A percentile compares a stretch with the other conserved stretches of the same genome.
Conservation (phyloP, 352 stramenopile genomes). For the Globisporangium cylindrosporum region DNA sequence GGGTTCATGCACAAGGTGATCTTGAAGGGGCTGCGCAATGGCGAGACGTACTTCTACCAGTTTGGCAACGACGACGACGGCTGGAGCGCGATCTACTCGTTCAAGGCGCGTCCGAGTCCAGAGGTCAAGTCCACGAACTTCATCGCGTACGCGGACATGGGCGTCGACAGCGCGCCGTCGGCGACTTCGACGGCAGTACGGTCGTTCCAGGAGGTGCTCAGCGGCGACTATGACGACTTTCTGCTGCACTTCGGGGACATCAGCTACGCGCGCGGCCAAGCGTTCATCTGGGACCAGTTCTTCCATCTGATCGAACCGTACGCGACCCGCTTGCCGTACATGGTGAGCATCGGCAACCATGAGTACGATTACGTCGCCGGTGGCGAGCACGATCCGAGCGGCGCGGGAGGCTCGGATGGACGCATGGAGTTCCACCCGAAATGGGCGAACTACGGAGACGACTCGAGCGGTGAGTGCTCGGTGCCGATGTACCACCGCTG, state of each 20-base stretch:
- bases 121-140: slow-evolving; percentile 6
- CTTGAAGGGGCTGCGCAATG: slow-evolving; percentile 35
- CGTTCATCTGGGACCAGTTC: slow-evolving; percentile 69
- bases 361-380: slow-evolving; percentile 69
- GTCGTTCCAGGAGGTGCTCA: slow-evolving; percentile 12
- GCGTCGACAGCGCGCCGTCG: slow-evolving; percentile 12
- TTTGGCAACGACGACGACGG: slow-evolving; percentile 76
- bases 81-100: slow-evolving; percentile 68
- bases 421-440: slow-evolving; percentile 65
- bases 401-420: slow-evolving; percentile 38
- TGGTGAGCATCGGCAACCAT: slow-evolving; percentile 79
- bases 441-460: slow-evolving; percentile 70
- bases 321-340: slow-evolving; percentile 70
- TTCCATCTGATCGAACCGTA: slow-evolving; percentile 71
- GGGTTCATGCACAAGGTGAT: slow-evolving; percentile 83
- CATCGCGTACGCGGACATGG: slow-evolving; percentile 15
- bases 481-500: slow-evolving; percentile 79
- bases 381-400: slow-evolving; percentile 53
- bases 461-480: slow-evolving; percentile 72
- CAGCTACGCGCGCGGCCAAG: slow-evolving; percentile 26
- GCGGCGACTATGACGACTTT: slow-evolving; percentile 14
- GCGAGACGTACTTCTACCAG: slow-evolving; percentile 68
- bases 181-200: slow-evolving; percentile 16
- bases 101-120: slow-evolving; percentile 20
- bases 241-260: slow-evolving; percentile 18